A percentile compares a stretch with the other conserved stretches of the same genome.
phyloP scores from a whole-genome alignment of 805 yeast species.

The Starmerella vaccinii region DNA sequence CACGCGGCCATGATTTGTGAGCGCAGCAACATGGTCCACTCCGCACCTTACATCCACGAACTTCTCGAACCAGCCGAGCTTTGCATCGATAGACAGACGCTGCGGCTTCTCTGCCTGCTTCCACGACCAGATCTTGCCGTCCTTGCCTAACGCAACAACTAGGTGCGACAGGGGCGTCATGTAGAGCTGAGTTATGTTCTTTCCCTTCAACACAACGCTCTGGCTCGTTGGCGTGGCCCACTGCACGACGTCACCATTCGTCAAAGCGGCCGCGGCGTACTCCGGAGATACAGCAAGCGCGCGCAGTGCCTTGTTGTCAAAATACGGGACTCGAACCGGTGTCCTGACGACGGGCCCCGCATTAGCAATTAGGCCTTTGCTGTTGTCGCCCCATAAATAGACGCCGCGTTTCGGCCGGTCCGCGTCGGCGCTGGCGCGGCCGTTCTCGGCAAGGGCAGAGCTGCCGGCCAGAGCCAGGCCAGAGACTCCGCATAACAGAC shows the following conservation, averaged over 20 bases:
- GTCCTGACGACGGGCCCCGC: slow-evolving; percentile 33
- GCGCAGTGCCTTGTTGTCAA: slow-evolving; percentile 50
- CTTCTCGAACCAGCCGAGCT: slow-evolving; percentile 39
- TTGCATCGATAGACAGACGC: slow-evolving; percentile 4
- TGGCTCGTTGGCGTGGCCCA: slow-evolving; percentile 40
- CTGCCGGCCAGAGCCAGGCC: neutral
- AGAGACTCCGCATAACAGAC: neutral
- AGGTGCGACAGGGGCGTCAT: slow-evolving; percentile 9
- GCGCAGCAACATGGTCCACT: slow-evolving; percentile 52
- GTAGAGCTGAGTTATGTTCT: slow-evolving; percentile 32
- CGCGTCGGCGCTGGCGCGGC: neutral
- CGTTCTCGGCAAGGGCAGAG: neutral
- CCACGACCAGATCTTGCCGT: slow-evolving; percentile 33
- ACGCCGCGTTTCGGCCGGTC: slow-evolving; percentile 34
- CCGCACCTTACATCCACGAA: slow-evolving; percentile 52
- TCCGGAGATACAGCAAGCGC: slow-evolving; percentile 46
- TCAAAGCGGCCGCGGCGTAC: slow-evolving; percentile 46
- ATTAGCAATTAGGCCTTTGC: slow-evolving; percentile 31
- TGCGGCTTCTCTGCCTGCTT: neutral
- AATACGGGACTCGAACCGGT: slow-evolving; percentile 53
- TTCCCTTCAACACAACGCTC: slow-evolving; percentile 37
- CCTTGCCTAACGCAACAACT: slow-evolving; percentile 30
- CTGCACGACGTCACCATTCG: slow-evolving; percentile 61
- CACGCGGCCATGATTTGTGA: slow-evolving; percentile 51
- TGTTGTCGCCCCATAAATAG: slow-evolving; percentile 54